Conservation (phyloP, 106 monocot species). For the Phalaenopsis aphrodite region DNA sequence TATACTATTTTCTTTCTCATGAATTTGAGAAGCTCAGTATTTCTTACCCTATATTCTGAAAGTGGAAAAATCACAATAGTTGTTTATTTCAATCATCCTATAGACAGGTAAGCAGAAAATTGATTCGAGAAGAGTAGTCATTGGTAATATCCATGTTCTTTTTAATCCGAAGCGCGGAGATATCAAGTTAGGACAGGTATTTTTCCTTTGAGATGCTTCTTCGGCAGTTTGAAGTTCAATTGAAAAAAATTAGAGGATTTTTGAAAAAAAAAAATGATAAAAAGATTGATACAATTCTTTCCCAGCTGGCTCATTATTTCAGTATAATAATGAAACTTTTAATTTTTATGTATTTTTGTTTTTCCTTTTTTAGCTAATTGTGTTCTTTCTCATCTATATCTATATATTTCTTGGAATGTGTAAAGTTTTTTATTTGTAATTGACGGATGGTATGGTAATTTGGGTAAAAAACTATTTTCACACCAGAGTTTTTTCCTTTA, state of each 20-base stretch:
- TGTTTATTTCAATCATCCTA: background rate
- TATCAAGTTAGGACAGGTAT: constrained; percentile 78
- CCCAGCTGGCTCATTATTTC: background rate
- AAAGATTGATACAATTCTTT: background rate
- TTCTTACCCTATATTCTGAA: background rate
- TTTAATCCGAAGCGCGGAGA: constrained; percentile 81
- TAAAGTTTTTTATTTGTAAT: too few species aligned
- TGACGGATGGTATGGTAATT: too few species aligned
- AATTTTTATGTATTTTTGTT: background rate
- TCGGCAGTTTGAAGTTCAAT: background rate
- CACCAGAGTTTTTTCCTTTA: too few species aligned
- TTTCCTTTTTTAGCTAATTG: background rate
- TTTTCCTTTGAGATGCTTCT: background rate
- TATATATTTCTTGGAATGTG: background rate
- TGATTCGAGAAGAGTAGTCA: constrained; percentile 28
- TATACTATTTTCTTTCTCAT: background rate
- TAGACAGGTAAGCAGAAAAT: background rate
- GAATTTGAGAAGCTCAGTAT: background rate
- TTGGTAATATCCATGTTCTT: constrained; percentile 66
- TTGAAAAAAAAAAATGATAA: background rate
- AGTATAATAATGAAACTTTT: background rate
- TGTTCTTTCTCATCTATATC: background rate
- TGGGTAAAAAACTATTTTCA: too few species aligned
- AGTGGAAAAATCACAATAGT: background rate
- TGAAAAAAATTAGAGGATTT: background rate